Evolutionary conservation across 176 grass and related monocot genomes (phyloP), one percentile per base, ranked within the genome.

Genomic region (Ensete ventricosum): DNA sequence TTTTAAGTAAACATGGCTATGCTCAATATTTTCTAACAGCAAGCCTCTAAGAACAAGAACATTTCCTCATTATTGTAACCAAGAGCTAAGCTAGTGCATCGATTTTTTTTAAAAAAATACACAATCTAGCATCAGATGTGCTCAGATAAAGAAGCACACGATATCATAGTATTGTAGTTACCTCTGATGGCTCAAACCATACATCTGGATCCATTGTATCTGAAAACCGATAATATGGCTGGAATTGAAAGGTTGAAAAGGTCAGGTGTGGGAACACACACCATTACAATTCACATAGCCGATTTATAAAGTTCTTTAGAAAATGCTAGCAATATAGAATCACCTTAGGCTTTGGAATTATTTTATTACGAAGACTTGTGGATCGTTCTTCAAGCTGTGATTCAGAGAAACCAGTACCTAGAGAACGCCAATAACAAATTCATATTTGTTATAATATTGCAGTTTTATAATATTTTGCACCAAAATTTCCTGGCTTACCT

Each of bases 361-460:
- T 86, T 97, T 99, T 99, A 87, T 75, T 91, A 65, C 81, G 77
- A 87, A 98, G 95, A 73, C 90, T 93, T 11, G 84, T 67, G 62
- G 95, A 91, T 75, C 88, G 72, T 78, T 93, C 90, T 81, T 98
- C 95, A 72, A 98, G 90, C 70, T 93, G 95, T 82, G 83, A 81
- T 66, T 98, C 95, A 83, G 95, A 98, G 91, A 98, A 98, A 55
- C 95, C 95, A 71, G 95, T 98, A 83, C 95, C 95, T 98, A 73
- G 79, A 82, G 75, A 62, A 59, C 8, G 50, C 73, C 53, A 53
- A 65, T 70, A 62, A 84, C 50, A 71, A 19, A 24, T 77, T 67
- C 17, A 63, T 21, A 48, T 6, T n/a, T n/a, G n/a, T n/a, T n/a
- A n/a, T n/a, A n/a, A 20, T 21, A 51, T 34, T 70, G 34, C 17